Conservation (phyloP, 306 rosid genomes). For the Cucurbita pepo region DNA sequence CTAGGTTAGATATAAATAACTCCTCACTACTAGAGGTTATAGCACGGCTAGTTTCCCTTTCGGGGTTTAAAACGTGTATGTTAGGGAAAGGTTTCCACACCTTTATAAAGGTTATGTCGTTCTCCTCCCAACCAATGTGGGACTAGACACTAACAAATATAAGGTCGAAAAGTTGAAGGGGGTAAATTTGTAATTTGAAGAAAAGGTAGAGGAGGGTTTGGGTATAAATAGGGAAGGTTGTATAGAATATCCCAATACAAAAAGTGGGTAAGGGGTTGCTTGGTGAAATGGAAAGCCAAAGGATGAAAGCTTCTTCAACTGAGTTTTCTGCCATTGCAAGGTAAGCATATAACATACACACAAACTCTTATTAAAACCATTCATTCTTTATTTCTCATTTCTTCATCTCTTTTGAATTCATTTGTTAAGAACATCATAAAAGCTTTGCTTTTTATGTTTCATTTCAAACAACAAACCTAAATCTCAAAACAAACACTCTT, state of each 20-base stretch:
- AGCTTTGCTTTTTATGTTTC: background rate
- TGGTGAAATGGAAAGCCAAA: background rate
- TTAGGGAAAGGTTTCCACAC: too few species aligned
- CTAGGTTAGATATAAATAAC: too few species aligned
- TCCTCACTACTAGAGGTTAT: too few species aligned
- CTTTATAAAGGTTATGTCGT: too few species aligned
- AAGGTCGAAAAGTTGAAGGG: background rate
- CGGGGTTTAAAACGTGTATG: too few species aligned
- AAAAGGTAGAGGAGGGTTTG: background rate
- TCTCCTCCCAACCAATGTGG: too few species aligned
- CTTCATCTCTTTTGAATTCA: background rate
- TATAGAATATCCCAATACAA: background rate
- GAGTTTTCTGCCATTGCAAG: background rate
- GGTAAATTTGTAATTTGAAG: background rate
- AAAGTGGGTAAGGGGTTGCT: background rate
- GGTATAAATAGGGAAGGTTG: background rate
- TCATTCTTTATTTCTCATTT: background rate
- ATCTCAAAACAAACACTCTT: background rate
- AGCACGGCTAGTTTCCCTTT: too few species aligned
- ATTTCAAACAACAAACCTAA: background rate
- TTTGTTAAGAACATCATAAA: background rate
- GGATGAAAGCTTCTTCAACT: background rate
- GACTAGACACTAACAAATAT: too few species aligned
- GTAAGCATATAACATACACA: background rate
- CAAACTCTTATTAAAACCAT: too few species aligned